A percentile compares a stretch with the other conserved stretches of the same genome.
Evolutionary conservation across 768 basidiomycete species (phyloP).

Genomic region (Terana coerulea): DNA sequence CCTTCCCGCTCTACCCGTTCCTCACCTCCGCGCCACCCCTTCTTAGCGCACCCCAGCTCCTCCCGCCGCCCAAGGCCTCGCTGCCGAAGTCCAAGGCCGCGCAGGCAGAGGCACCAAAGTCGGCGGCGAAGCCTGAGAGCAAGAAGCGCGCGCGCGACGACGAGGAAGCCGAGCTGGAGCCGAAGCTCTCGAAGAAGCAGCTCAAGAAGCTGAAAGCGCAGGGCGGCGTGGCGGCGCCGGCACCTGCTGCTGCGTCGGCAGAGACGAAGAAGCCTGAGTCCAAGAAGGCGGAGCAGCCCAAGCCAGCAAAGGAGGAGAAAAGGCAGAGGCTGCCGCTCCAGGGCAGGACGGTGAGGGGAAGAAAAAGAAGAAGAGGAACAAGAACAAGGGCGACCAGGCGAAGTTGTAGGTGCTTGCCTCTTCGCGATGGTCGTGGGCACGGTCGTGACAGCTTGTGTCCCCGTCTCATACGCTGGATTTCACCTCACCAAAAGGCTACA

Average conservation of each 20-base stretch:
- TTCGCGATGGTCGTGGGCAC: neutral
- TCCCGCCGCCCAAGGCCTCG: neutral
- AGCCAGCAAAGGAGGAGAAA: slow-evolving; percentile 8
- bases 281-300: slow-evolving; percentile 27
- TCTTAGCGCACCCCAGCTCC: neutral
- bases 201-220: slow-evolving; percentile 74
- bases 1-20: neutral
- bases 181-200: slow-evolving; percentile 53
- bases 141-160: slow-evolving; percentile 76
- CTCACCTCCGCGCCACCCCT: neutral
- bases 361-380: slow-evolving; percentile 8
- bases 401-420: neutral
- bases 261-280: slow-evolving; percentile 32
- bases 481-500: neutral
- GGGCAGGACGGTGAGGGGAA: slow-evolving; percentile 3
- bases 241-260: slow-evolving; percentile 19
- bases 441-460: neutral
- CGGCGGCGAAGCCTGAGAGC: slow-evolving; percentile 27
- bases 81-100: slow-evolving; percentile 1
- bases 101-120: neutral
- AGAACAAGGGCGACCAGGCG: slow-evolving; percentile 4
- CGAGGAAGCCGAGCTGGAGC: slow-evolving; percentile 41
- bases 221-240: slow-evolving; percentile 39
- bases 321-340: slow-evolving; percentile 10
- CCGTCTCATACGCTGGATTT: neutral